Percentiles rank a stretch among this genome's conserved stretches.
Evolutionary conservation across 805 yeast species (phyloP).

Genomic region (Ogataea polymorpha): DNA sequence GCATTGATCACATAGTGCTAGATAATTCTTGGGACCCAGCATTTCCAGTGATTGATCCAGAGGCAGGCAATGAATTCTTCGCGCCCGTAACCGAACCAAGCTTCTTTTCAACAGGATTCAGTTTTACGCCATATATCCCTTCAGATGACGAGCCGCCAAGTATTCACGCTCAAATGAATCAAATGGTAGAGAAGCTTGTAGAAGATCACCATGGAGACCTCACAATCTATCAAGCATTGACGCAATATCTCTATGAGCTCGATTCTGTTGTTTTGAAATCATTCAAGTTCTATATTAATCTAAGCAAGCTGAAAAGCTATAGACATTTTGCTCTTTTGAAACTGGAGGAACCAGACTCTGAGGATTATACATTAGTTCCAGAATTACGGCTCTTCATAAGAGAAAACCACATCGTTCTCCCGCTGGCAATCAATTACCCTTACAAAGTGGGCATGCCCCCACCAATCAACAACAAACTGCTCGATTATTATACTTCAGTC

Average conservation of each 20-base stretch:
- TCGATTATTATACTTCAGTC: constrained; percentile 19
- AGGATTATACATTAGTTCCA: constrained; percentile 9
- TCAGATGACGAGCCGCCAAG: constrained; percentile 12
- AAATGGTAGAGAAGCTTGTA: constrained; percentile 17
- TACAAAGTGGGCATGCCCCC: constrained; percentile 19
- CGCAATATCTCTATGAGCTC: constrained; percentile 24
- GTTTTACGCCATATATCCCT: constrained; percentile 6
- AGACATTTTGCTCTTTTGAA: constrained; percentile 18
- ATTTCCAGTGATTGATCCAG: constrained; percentile 15
- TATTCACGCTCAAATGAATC: constrained; percentile 23
- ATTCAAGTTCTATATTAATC: constrained; percentile 21
- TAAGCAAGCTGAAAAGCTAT: constrained; percentile 22
- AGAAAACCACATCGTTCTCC: constrained; percentile 25
- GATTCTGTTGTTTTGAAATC: constrained; percentile 22
- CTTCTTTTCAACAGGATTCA: constrained; percentile 27
- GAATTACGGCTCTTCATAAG: constrained; percentile 26
- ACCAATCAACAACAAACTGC: constrained; percentile 17
- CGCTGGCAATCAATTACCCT: constrained; percentile 27
- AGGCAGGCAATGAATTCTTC: constrained; percentile 11
- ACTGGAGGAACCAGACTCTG: constrained; percentile 24
- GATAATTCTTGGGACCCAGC: constrained; percentile 13
- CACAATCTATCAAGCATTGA: constrained; percentile 24
- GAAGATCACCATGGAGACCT: constrained; percentile 30
- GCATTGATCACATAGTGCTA: neutral
- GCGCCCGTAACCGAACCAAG: constrained; percentile 16